phyloP scores from a whole-genome alignment of 768 basidiomycete genomes.

The Pulveroboletus sp. region DNA sequence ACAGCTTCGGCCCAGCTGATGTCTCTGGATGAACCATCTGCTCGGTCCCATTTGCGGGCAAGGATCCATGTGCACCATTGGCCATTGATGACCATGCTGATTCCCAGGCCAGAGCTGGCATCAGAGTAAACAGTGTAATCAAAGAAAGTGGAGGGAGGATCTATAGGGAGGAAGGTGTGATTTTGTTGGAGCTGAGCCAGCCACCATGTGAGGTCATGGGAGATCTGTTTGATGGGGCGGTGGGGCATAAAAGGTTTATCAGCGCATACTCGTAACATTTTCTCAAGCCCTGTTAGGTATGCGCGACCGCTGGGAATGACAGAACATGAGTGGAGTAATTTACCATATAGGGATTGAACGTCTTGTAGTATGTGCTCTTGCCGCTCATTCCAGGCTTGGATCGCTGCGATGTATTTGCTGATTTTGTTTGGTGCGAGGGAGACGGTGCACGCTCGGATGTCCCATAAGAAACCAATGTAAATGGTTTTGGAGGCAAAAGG shows the following conservation, averaged over 20 bases:
- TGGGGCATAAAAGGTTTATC: background rate
- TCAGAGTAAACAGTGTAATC: background rate
- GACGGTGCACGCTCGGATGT: background rate
- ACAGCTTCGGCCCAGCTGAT: background rate
- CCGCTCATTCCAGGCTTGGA: background rate
- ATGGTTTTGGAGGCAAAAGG: background rate
- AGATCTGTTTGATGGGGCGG: background rate
- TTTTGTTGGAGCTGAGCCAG: background rate
- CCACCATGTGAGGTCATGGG: background rate
- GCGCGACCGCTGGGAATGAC: background rate
- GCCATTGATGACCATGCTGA: background rate
- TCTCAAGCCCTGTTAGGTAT: background rate
- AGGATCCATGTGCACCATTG: background rate
- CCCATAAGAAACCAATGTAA: background rate
- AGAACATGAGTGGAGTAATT: background rate
- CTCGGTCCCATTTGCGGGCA: accelerated
- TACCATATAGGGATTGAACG: background rate
- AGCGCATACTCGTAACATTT: background rate
- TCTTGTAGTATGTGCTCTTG: background rate
- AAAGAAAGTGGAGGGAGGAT: background rate
- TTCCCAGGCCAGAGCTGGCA: background rate
- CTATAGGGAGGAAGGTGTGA: background rate
- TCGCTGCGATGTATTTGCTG: background rate
- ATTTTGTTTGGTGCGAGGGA: background rate
- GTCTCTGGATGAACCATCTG: background rate